A percentile compares a stretch with the other conserved stretches of the same genome.
These are phyloP conservation scores for Jamesozyma gamospora DNA, from an alignment of 805 yeast species.

Conservation along the genomic window DNA sequence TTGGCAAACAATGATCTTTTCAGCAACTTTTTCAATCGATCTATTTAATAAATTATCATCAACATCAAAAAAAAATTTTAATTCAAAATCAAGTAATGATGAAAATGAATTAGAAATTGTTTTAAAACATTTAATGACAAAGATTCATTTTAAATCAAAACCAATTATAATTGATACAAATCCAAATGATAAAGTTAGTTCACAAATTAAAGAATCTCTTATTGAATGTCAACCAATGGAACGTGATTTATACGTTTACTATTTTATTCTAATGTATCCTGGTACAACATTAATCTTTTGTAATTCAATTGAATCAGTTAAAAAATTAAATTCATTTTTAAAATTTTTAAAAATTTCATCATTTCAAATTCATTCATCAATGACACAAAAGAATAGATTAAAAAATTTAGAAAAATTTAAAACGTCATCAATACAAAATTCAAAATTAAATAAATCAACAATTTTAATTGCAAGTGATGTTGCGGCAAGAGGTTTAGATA, in stretches of 20 bases:
- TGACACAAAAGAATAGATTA: slow-evolving; percentile 90
- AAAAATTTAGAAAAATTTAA: slow-evolving; percentile 59
- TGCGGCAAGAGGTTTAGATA: slow-evolving; percentile 96
- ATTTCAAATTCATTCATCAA: slow-evolving; percentile 80
- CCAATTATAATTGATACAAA: slow-evolving; percentile 77
- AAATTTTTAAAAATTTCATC: slow-evolving; percentile 57
- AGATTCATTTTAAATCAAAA: slow-evolving; percentile 59
- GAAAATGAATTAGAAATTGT: slow-evolving; percentile 45
- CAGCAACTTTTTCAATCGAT: slow-evolving; percentile 85
- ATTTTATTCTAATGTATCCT: slow-evolving; percentile 75
- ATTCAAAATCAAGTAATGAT: slow-evolving; percentile 9
- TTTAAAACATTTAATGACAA: slow-evolving; percentile 51
- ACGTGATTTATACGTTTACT: slow-evolving; percentile 82
- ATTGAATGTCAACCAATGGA: slow-evolving; percentile 87
- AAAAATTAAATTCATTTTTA: slow-evolving; percentile 68
- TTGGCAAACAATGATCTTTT: slow-evolving; percentile 86
- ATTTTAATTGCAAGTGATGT: slow-evolving; percentile 92
- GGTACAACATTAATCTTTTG: slow-evolving; percentile 88
- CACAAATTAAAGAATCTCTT: slow-evolving; percentile 69
- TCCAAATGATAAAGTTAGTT: slow-evolving; percentile 72
- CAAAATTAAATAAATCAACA: slow-evolving; percentile 39
- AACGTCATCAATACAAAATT: slow-evolving; percentile 31
- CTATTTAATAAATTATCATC: slow-evolving; percentile 65
- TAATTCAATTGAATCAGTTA: slow-evolving; percentile 91
- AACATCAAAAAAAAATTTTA: slow-evolving; percentile 22